Base-by-base conservation (phyloP, 2,329 filamentous ascomycete genomes). In the Torrubiellomyces zombiae region DNA sequence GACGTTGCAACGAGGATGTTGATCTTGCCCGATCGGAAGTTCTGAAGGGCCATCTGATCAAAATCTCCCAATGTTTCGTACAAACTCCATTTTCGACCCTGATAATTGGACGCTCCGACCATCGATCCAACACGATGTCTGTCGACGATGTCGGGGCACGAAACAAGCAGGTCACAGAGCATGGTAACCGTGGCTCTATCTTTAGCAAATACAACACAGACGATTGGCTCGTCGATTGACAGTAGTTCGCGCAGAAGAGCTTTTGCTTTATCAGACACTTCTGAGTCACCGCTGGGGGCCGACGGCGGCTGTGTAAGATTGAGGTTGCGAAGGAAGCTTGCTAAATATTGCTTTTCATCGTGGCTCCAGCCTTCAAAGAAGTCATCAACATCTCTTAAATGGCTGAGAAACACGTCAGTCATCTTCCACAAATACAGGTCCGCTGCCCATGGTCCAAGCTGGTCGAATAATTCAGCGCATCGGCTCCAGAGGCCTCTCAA, bases 391-490 rank as follows among this genome's bases (percentile, higher is more conserved):
- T 24, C 35, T 25, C 34, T 29, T 28, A 40, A 21, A 21, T 35
- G 37, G 25, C 31, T 14, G 3, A 51, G 28, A 26, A 53, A 48
- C 21, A 42, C 37, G 2, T 33, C 44, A 7, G 69, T 50, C 4
- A 61, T 58, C 18, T 52, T 53, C 25, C 48, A 47, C 14, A 83
- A 63, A 39, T 73, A 83, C 24, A 61, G 63, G 24, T 83, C 72
- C 0, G 64, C 63, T 2, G 75, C 75, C 74, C 75, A 85, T 2
- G 55, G 35, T 0, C 79, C 79, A 4, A 83, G 56, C 22, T 76
- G 62, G 3, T 41, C 35, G 13, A 54, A 55, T 2, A 83, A 56
- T 9, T 59, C 56, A 1, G 33, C 23, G 9, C 62, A 56, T 16
- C 61, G 66, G 3, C 53, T 50, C 21, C 53, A 51, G 6, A 83